phyloP scores from a whole-genome alignment of 768 basidiomycete species.

The Mycena chlorophos region DNA sequence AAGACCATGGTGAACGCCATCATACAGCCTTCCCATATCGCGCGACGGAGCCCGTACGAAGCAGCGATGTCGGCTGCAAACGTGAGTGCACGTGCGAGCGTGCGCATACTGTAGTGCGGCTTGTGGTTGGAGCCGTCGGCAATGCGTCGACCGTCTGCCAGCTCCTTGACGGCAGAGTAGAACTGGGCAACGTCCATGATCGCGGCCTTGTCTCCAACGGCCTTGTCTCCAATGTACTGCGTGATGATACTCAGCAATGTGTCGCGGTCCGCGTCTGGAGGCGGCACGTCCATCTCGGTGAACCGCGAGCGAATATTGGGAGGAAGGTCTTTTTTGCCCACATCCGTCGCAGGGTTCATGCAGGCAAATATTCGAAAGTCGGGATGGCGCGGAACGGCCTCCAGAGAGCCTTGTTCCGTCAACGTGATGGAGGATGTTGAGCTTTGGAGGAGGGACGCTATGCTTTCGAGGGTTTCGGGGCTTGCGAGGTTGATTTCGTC shows the following conservation, averaged over 20 bases:
- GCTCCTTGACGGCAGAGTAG: conserved; percentile 75
- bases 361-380: conserved; percentile 97
- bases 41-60: conserved; percentile 77
- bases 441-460: conserved; percentile 84
- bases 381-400: conserved; percentile 87
- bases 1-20: conserved; percentile 99
- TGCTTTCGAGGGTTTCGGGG: conserved; percentile 90
- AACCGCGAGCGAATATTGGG: conserved; percentile 88
- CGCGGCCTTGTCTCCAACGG: conserved; percentile 81
- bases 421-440: conserved; percentile 87
- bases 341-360: conserved; percentile 99
- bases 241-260: conserved; percentile 83
- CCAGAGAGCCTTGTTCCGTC: conserved; percentile 89
- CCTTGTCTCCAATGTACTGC: conserved; percentile 84
- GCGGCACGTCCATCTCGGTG: conserved; percentile 93
- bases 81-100: conserved; percentile 83
- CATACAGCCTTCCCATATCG: conserved; percentile 93
- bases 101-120: conserved; percentile 98
- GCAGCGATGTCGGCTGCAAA: conserved; percentile 84
- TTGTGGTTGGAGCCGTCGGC: conserved; percentile 91
- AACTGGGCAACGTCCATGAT: conserved; percentile 93
- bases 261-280: conserved; percentile 89
- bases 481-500: conserved; percentile 97
- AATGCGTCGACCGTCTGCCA: conserved; percentile 72
- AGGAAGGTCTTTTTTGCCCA: conserved; percentile 96